Conservation (phyloP, 108 stramenopile genomes). For the Cyclostephanos tholiformis region DNA sequence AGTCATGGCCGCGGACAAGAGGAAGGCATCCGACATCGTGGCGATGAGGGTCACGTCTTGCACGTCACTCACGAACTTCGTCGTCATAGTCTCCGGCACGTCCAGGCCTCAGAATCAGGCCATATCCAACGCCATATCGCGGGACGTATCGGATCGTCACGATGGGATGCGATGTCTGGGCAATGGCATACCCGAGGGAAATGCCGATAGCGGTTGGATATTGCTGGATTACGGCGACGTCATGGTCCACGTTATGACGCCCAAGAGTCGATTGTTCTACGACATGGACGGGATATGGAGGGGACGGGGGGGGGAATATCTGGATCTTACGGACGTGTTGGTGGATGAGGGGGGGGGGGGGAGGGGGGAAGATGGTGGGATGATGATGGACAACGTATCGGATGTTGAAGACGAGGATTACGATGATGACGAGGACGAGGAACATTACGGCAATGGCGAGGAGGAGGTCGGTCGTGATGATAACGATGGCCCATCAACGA, state of each 20-base stretch:
- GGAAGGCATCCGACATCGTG: constrained; percentile 88
- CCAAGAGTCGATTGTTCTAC: constrained; percentile 86
- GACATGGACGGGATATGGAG: constrained; percentile 89
- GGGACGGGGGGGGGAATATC: constrained; percentile 65
- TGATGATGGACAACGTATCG: constrained; percentile 15
- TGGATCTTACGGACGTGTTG: constrained; percentile 70
- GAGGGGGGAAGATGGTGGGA: too few relatives aligned
- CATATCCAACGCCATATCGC: constrained; percentile 80
- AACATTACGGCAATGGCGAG: constrained; percentile 12
- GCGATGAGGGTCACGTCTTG: constrained; percentile 75
- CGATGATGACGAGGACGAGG: constrained; percentile 4
- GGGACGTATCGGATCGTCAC: constrained; percentile 69
- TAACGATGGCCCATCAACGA: neutral
- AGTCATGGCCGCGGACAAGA: constrained; percentile 81
- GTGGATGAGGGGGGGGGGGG: constrained; percentile 27
- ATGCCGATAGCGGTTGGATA: constrained; percentile 92
- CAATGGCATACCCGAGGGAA: constrained; percentile 84
- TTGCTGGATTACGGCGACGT: constrained; percentile 91
- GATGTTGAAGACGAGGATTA: neutral
- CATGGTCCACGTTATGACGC: constrained; percentile 94
- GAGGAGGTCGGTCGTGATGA: constrained; percentile 2
- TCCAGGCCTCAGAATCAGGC: constrained; percentile 94
- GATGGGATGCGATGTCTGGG: constrained; percentile 54
- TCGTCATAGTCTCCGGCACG: constrained; percentile 82
- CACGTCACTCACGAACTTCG: constrained; percentile 76